Evolutionary conservation across 805 yeast species (phyloP), one percentile per base, ranked within the genome.

Genomic region (Candida ulmi): DNA sequence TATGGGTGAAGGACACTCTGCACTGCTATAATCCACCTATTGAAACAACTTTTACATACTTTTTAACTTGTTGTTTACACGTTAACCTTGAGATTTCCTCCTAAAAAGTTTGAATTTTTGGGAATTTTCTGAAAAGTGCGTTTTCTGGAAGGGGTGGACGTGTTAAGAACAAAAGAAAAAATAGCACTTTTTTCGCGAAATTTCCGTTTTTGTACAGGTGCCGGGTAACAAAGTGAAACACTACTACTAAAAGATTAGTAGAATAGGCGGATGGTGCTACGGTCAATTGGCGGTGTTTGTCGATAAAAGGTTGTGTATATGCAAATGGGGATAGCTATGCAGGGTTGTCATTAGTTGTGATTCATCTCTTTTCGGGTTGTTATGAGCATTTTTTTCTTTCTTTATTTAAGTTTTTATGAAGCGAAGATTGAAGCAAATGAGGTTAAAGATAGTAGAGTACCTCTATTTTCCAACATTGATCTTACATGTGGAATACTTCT

Each of bases 391-490:
- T n/a, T 26, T 26, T 12, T 26, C 15, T 26, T 12, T 26, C 29
- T 26, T 26, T 12, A 21, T n/a, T n/a, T n/a, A n/a, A n/a, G n/a
- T n/a, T n/a, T n/a, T n/a, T n/a, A n/a, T n/a, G n/a, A n/a, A n/a
- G n/a, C n/a, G n/a, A n/a, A n/a, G n/a, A 21, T 21, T 21, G 24
- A 9, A 21, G 24, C 24, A 21, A 21, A n/a, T n/a, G n/a, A n/a
- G n/a, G n/a, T n/a, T n/a, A n/a, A n/a, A n/a, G n/a, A n/a, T n/a
- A n/a, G n/a, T n/a, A n/a, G n/a, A n/a, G n/a, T n/a, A n/a, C n/a
- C n/a, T 15, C 61, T 60, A 88, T 58, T 85, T 84, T 8, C 99
- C 99, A 39, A 91, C 79, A 56, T 91, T 93, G 50, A 86, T 79
- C 63, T 90, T 88, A 55, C 95, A 83, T 13, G 76, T 72, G 3